phyloP scores from a whole-genome alignment of 257 asterid species.

The Marsdenia floribunda region DNA sequence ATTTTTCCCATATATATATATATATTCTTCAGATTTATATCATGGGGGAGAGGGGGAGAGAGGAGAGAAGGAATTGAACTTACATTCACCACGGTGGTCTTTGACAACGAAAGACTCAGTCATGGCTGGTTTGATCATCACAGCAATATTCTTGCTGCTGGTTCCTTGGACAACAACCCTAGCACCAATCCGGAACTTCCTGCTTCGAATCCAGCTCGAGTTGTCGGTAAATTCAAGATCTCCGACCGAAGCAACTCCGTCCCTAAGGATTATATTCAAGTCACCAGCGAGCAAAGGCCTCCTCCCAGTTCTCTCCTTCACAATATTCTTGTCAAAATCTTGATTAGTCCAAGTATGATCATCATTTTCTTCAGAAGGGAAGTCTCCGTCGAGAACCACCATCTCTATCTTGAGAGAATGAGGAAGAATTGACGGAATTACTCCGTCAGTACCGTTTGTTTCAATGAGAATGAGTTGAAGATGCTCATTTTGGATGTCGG shows the following conservation, averaged over 20 bases:
- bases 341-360: slow-evolving; percentile 28
- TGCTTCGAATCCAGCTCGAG: slow-evolving; percentile 70
- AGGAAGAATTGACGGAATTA: slow-evolving; percentile 25
- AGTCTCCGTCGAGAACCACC: slow-evolving; percentile 66
- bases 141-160: too few relatives aligned
- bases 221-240: slow-evolving; percentile 67
- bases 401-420: slow-evolving; percentile 40
- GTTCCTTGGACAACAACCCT: slow-evolving; percentile 34
- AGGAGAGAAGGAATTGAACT: slow-evolving; percentile 21
- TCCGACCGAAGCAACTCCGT: slow-evolving; percentile 41
- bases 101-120: slow-evolving; percentile 59
- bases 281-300: slow-evolving; percentile 66
- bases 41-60: too few relatives aligned
- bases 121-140: slow-evolving; percentile 39
- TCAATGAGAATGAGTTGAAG: slow-evolving; percentile 46
- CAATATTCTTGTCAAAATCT: slow-evolving; percentile 34
- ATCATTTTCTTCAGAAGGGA: slow-evolving; percentile 19
- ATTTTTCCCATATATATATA: too few relatives aligned
- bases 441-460: neutral
- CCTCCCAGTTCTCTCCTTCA: slow-evolving; percentile 57
- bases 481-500: slow-evolving; percentile 30
- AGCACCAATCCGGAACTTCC: slow-evolving; percentile 63
- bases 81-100: slow-evolving; percentile 79
- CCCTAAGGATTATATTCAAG: slow-evolving; percentile 35
- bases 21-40: too few relatives aligned